Conservation (phyloP, 2,329 filamentous ascomycete species). For the Proliferodiscus dingleyae region DNA sequence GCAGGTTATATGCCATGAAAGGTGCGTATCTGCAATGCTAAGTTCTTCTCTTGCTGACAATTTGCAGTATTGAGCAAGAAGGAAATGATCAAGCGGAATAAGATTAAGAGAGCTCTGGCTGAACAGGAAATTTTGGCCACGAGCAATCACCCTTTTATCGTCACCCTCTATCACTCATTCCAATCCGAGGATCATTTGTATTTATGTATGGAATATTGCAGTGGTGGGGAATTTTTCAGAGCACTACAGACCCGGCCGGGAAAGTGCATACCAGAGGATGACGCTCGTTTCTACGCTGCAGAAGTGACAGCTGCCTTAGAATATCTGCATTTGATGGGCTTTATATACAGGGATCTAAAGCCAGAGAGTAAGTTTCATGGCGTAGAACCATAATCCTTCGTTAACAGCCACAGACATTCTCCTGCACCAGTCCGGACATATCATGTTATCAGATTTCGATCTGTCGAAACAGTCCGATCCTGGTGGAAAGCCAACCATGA, state of each 20-base stretch:
- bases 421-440: conserved; percentile 97
- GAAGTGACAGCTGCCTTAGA: conserved; percentile 96
- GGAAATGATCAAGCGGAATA: conserved; percentile 99
- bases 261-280: conserved; percentile 95
- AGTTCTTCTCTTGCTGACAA: conserved; percentile 16
- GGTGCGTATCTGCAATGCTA: conserved; percentile 50
- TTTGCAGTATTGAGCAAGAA: conserved; percentile 89
- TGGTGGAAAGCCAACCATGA: conserved; percentile 96
- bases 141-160: conserved; percentile 98
- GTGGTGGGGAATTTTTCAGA: conserved; percentile 96
- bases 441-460: conserved; percentile 99
- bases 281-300: conserved; percentile 93
- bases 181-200: conserved; percentile 98
- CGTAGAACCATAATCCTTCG: conserved; percentile 9
- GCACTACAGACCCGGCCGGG: conserved; percentile 93
- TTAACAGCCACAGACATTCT: conserved; percentile 71
- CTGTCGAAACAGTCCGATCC: conserved; percentile 95
- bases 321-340: conserved; percentile 97
- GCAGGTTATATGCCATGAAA: conserved; percentile 96
- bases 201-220: conserved; percentile 99
- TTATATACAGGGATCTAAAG: conserved; percentile 97
- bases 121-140: conserved; percentile 98
- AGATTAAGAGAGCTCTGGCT: conserved; percentile 96
- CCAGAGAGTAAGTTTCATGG: conserved; percentile 71
- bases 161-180: conserved; percentile 97